phyloP scores from a whole-genome alignment of 1,284 basidiomycete species.

The Amylostereum chailletii region DNA sequence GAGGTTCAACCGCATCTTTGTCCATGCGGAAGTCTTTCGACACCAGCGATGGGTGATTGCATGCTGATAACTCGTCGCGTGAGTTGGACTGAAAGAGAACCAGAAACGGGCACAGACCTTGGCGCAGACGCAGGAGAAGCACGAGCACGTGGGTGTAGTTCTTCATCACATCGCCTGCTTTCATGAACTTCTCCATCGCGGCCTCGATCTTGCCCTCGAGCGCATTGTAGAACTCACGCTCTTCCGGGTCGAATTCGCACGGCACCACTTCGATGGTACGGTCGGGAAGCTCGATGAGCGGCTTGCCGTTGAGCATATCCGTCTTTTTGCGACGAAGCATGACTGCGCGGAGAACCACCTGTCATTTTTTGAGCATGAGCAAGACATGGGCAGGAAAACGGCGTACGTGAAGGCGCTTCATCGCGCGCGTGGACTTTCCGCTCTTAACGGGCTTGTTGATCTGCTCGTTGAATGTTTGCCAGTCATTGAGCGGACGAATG shows the following conservation, averaged over 20 bases:
- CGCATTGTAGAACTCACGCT: slow-evolving; percentile 75
- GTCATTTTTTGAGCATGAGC: slow-evolving; percentile 4
- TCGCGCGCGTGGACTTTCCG: slow-evolving; percentile 61
- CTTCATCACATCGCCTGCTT: slow-evolving; percentile 41
- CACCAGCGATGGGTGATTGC: slow-evolving; percentile 81
- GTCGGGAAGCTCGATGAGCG: slow-evolving; percentile 77
- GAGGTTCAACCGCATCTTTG: slow-evolving; percentile 64
- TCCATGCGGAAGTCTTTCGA: slow-evolving; percentile 68
- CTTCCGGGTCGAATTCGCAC: slow-evolving; percentile 66
- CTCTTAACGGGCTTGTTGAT: slow-evolving; percentile 77
- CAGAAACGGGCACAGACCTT: slow-evolving; percentile 47
- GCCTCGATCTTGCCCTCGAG: slow-evolving; percentile 71
- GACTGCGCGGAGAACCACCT: slow-evolving; percentile 78
- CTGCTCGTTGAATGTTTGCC: slow-evolving; percentile 69
- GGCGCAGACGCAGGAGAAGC: slow-evolving; percentile 78
- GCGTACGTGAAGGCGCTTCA: slow-evolving; percentile 75
- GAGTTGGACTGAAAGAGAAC: slow-evolving; percentile 1
- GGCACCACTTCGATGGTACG: slow-evolving; percentile 67
- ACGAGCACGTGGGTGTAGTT: slow-evolving; percentile 84
- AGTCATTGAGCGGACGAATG: slow-evolving; percentile 77
- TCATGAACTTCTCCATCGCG: slow-evolving; percentile 67
- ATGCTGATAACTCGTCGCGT: slow-evolving; percentile 44
- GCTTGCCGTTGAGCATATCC: slow-evolving; percentile 76
- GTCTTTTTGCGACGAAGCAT: slow-evolving; percentile 92
- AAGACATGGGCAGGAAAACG: background rate